Base-by-base conservation (phyloP, 1,284 basidiomycete genomes). In the Phenoliferia sp. region DNA sequence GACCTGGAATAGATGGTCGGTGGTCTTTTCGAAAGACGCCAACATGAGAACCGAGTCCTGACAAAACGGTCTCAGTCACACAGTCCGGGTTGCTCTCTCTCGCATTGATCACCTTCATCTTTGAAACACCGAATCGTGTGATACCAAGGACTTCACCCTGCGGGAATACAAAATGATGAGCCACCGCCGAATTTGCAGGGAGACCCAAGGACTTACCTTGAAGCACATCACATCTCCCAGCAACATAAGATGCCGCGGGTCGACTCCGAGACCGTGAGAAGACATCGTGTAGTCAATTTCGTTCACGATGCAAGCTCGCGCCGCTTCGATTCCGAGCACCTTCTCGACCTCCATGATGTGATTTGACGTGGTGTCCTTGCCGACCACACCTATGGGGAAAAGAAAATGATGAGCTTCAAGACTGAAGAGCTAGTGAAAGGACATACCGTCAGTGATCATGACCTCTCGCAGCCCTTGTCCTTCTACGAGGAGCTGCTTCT, bases 11-110 rank as follows among this genome's bases (percentile, higher is more conserved):
- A 99, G 81, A 79, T 99, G 96, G 81, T 99, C 96, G 16, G 96
- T 99, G 33, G 96, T 99, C 83, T 99, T 99, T 81, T 99, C 96
- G 79, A 99, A 99, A 35, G 93, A 96, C 15, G 96, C 96, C 76
- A 99, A 83, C 96, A 99, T 99, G 75, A 99, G 85, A 1, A 98
- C 94, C 75, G 93, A 97, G 81, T 99, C 96, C 48, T 52, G 48
- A 52, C 22, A 26, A 19, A 52, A 26, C 22, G 39, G 39, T 12
- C 12, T 44, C 39, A 44, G 39, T 22, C 12, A 44, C 12, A 44
- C 39, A 22, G 12, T 44, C 39, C 22, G 39, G 39, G 12, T 22
- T 12, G 39, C 39, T 44, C 48, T 7, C 22, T 52, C 22, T 19
- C 48, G 17, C 9, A 52, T 5, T 7, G 48, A 19, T 19, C 48